A percentile compares a stretch with the other conserved stretches of the same genome.
phyloP scores from a whole-genome alignment of 2,329 filamentous ascomycete species.

The Stagonosporopsis chrysanthemi region DNA sequence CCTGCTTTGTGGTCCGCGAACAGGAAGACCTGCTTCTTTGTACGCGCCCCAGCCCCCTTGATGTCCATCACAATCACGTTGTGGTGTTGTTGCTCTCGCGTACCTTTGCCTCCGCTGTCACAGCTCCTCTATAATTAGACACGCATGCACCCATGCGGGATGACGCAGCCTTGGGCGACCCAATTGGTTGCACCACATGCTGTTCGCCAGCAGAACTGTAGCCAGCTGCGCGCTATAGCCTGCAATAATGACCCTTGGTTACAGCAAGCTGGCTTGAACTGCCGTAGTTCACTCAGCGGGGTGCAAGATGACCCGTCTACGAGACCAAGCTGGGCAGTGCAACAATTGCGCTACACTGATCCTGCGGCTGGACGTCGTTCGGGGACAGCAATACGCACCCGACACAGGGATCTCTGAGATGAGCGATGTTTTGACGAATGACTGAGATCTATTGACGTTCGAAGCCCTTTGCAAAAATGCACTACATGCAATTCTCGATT shows the following conservation, averaged over 20 bases:
- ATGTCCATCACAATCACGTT: slow-evolving; percentile 5
- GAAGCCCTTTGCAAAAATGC: slow-evolving; percentile 9
- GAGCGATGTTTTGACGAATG: not conserved
- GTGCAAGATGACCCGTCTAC: slow-evolving; percentile 7
- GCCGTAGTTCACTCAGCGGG: not conserved
- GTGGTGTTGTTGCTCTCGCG: slow-evolving; percentile 14
- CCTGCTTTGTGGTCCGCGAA: slow-evolving; percentile 3
- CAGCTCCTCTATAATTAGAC: slow-evolving; percentile 17
- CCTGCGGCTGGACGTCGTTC: not conserved
- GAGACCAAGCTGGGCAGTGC: slow-evolving; percentile 2
- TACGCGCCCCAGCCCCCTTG: slow-evolving; percentile 18
- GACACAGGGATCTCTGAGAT: not conserved
- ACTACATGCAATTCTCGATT: slow-evolving; percentile 1
- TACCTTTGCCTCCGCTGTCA: slow-evolving; percentile 18
- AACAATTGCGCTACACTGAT: not conserved
- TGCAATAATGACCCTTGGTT: not conserved
- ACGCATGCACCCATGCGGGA: slow-evolving; percentile 13
- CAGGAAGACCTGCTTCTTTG: slow-evolving; percentile 5
- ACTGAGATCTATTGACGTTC: slow-evolving; percentile 1
- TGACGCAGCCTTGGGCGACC: slow-evolving; percentile 15
- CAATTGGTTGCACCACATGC: slow-evolving; percentile 11
- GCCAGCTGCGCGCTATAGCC: not conserved
- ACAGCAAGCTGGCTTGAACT: not conserved
- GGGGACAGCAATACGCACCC: not conserved
- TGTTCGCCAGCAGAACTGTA: not conserved